These are phyloP conservation scores for Tilletia caries DNA, from an alignment of 1,284 basidiomycete genomes.

Conservation along the genomic window DNA sequence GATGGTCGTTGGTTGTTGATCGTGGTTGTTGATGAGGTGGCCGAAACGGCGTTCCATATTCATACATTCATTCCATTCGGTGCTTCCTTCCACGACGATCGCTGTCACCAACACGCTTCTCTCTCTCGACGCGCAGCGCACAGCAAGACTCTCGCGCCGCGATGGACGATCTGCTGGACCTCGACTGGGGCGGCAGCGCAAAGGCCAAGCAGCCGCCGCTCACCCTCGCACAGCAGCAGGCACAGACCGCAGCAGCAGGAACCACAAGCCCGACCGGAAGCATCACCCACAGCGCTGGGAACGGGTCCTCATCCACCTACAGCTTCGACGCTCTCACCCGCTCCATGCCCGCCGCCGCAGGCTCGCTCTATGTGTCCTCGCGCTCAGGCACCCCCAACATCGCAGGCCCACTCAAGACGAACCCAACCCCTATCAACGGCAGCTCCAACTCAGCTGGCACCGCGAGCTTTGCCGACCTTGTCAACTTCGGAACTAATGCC, in stretches of 20 bases:
- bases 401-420: slow-evolving; percentile 14
- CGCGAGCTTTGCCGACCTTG: slow-evolving; percentile 13
- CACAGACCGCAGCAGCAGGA: neutral
- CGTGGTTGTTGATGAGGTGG: too few species aligned
- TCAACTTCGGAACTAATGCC: neutral
- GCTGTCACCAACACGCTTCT: neutral
- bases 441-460: slow-evolving; percentile 12
- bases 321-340: slow-evolving; percentile 36
- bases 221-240: slow-evolving; percentile 10
- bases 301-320: slow-evolving; percentile 21
- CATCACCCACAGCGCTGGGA: slow-evolving; percentile 1
- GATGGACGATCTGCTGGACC: slow-evolving; percentile 51
- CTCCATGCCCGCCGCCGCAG: slow-evolving; percentile 23
- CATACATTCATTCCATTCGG: too few species aligned
- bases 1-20: too few species aligned
- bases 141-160: neutral
- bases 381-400: neutral
- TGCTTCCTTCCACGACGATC: neutral
- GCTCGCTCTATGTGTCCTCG: neutral
- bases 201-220: slow-evolving; percentile 15
- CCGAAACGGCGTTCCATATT: too few species aligned
- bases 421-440: slow-evolving; percentile 11
- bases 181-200: slow-evolving; percentile 36
- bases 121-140: neutral
- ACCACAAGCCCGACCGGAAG: neutral